These are phyloP conservation scores for Alternaria longipes DNA, from an alignment of 2,329 filamentous ascomycete species.

Conservation along the genomic window DNA sequence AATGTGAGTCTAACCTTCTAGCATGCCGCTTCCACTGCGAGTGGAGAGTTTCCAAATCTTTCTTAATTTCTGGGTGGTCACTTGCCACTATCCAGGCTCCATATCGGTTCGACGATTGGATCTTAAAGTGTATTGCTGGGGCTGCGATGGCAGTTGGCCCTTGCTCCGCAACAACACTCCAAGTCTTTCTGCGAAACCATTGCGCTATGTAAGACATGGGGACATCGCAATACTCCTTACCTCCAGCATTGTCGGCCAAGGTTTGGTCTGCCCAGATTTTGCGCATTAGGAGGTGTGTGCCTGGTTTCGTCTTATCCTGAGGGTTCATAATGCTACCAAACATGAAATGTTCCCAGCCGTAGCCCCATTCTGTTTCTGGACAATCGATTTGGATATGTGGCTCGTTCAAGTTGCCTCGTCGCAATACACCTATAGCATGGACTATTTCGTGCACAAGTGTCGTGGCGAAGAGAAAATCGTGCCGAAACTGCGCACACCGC, in stretches of 20 bases:
- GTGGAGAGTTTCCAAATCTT: slow-evolving; percentile 24
- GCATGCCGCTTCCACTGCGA: slow-evolving; percentile 11
- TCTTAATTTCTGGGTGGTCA: slow-evolving; percentile 20
- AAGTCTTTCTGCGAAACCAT: slow-evolving; percentile 50
- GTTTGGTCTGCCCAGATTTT: slow-evolving; percentile 39
- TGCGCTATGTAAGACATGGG: slow-evolving; percentile 47
- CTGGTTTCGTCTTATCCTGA: slow-evolving; percentile 26
- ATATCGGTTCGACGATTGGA: slow-evolving; percentile 22
- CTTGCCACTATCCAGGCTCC: slow-evolving; percentile 32
- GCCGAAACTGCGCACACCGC: slow-evolving; percentile 42
- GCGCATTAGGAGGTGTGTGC: slow-evolving; percentile 38
- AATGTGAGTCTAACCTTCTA: background rate
- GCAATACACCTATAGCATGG: slow-evolving; percentile 48
- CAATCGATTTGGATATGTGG: slow-evolving; percentile 36
- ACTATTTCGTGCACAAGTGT: slow-evolving; percentile 47
- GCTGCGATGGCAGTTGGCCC: slow-evolving; percentile 33
- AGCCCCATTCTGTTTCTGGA: slow-evolving; percentile 45
- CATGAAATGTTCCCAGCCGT: slow-evolving; percentile 50
- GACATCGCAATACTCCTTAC: slow-evolving; percentile 44
- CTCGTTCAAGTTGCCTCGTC: slow-evolving; percentile 39
- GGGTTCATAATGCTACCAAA: slow-evolving; percentile 48
- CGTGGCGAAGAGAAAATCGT: slow-evolving; percentile 46
- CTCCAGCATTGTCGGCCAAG: slow-evolving; percentile 24
- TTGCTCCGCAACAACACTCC: slow-evolving; percentile 32
- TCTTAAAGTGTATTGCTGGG: slow-evolving; percentile 39